These are phyloP conservation scores for Panaeolus cyanescens DNA, from an alignment of 768 basidiomycete species.

Conservation along the genomic window DNA sequence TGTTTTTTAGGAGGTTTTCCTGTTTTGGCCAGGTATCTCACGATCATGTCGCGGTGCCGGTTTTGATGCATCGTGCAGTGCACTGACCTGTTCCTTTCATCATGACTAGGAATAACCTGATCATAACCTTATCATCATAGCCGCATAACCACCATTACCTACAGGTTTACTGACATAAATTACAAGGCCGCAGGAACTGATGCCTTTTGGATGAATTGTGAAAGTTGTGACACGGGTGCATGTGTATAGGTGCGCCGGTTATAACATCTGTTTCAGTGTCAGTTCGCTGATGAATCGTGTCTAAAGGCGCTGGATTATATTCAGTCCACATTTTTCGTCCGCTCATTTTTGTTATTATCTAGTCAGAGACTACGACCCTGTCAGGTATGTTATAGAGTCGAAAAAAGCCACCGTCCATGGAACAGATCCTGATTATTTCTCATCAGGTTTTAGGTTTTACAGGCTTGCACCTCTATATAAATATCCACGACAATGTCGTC, in stretches of 20 bases:
- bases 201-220: not conserved
- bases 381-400: not conserved
- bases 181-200: not conserved
- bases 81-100: not conserved
- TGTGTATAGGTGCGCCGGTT: not conserved
- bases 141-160: not conserved
- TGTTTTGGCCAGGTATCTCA: not conserved
- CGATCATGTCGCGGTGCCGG: not conserved
- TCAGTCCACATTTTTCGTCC: not conserved
- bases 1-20: not conserved
- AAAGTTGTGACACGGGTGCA: not conserved
- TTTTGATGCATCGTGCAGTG: too few species aligned
- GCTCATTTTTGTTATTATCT: not conserved
- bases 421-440: not conserved
- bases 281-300: not conserved
- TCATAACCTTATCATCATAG: not conserved
- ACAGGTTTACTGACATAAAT: not conserved
- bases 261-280: not conserved
- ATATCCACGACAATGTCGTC: not conserved
- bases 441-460: not conserved
- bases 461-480: not conserved
- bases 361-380: not conserved
- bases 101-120: not conserved
- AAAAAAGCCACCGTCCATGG: not conserved
- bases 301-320: not conserved